phyloP scores from a whole-genome alignment of 2,329 filamentous ascomycete genomes.

The Ophiostoma sp. region DNA sequence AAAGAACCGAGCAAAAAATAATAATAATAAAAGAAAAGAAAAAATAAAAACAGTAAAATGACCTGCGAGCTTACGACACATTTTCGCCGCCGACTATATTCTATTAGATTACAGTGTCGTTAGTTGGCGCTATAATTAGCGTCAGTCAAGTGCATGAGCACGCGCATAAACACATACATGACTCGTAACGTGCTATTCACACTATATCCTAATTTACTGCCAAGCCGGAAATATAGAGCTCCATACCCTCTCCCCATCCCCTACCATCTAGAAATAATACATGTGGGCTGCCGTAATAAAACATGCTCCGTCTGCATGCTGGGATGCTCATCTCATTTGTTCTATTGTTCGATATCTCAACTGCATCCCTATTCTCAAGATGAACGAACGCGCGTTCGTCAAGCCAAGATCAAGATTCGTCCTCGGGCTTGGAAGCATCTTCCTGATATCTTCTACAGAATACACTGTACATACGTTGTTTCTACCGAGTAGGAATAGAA shows the following conservation, averaged over 20 bases:
- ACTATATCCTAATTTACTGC: neutral
- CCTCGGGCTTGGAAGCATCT: neutral
- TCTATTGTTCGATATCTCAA: neutral
- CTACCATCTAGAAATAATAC: neutral
- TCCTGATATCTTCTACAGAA: neutral
- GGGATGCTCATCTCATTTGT: neutral
- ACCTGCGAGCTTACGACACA: neutral
- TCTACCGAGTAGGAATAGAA: neutral
- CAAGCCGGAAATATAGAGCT: neutral
- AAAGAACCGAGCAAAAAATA: no score
- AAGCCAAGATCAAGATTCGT: neutral
- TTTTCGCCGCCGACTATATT: neutral
- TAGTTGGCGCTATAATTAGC: neutral
- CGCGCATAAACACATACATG: neutral
- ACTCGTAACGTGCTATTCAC: neutral
- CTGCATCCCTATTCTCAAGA: conserved; percentile 3
- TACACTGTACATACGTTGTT: no score
- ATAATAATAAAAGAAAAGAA: neutral
- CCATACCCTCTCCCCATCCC: neutral
- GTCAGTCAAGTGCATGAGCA: neutral
- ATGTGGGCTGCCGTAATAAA: neutral
- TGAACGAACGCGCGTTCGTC: neutral
- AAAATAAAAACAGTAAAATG: neutral
- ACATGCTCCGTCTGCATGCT: neutral
- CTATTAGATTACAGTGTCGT: neutral